Conservation (phyloP, 1,284 basidiomycete genomes). For the Pyrrhoderma noxium region DNA sequence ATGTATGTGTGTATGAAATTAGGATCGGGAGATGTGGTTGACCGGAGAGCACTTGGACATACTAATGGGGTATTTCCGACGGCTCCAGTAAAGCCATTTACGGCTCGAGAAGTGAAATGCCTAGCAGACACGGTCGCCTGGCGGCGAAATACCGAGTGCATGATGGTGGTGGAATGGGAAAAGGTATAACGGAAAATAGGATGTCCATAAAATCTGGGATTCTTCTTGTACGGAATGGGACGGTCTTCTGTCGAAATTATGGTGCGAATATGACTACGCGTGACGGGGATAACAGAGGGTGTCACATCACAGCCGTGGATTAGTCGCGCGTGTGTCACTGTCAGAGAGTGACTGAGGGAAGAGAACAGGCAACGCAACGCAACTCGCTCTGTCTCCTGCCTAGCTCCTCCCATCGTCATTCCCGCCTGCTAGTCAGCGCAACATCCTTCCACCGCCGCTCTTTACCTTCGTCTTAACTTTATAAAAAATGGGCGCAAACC, state of each 20-base stretch:
- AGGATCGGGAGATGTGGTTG: neutral
- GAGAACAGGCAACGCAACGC: too few species aligned
- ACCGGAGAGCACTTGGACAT: conserved; percentile 26
- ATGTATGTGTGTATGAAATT: neutral
- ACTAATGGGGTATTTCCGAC: conserved; percentile 94
- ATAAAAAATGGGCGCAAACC: conserved; percentile 37
- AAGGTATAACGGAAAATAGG: neutral
- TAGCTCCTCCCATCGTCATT: neutral
- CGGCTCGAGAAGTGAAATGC: conserved; percentile 48
- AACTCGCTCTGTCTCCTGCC: too few species aligned
- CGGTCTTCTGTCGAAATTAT: too few species aligned
- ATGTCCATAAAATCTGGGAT: too few species aligned
- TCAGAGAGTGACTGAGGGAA: too few species aligned
- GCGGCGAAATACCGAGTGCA: conserved; percentile 34
- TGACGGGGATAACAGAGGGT: too few species aligned
- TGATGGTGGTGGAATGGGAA: conserved; percentile 19
- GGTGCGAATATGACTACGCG: too few species aligned
- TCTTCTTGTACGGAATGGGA: too few species aligned
- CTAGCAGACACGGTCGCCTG: conserved; percentile 28
- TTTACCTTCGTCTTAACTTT: conserved; percentile 11
- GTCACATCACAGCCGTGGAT: too few species aligned
- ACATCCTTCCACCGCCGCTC: conserved; percentile 17
- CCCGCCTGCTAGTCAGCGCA: conserved; percentile 16
- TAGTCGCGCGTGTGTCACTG: too few species aligned
- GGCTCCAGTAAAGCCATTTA: conserved; percentile 82